phyloP scores from a whole-genome alignment of 371 early-diverging fungal species.

The Gilbertella persicaria region DNA sequence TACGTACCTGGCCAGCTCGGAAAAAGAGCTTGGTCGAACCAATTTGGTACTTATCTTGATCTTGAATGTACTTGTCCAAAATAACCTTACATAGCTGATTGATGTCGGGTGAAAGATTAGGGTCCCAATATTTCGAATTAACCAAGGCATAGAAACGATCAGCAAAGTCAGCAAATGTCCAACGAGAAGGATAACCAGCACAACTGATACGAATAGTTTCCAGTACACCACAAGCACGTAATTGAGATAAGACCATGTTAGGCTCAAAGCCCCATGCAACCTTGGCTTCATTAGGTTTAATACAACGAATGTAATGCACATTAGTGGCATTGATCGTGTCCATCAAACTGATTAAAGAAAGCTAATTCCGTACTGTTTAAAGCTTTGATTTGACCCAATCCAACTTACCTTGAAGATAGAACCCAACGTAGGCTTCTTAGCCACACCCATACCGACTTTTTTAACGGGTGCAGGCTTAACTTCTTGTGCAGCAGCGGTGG shows the following conservation, averaged over 20 bases:
- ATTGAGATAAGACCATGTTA: constrained; percentile 91
- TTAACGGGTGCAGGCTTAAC: constrained; percentile 30
- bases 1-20: constrained; percentile 84
- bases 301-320: constrained; percentile 97
- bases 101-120: constrained; percentile 50
- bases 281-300: constrained; percentile 96
- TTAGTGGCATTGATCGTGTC: constrained; percentile 91
- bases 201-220: constrained; percentile 99
- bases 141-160: constrained; percentile 87
- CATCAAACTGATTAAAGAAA: constrained; percentile 90
- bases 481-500: constrained; percentile 45
- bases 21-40: constrained; percentile 99
- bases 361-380: constrained; percentile 20
- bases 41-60: constrained; percentile 90
- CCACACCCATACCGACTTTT: constrained; percentile 48
- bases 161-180: constrained; percentile 92
- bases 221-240: constrained; percentile 99
- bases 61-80: constrained; percentile 69
- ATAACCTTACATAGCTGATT: constrained; percentile 64
- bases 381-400: background rate
- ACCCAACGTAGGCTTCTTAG: constrained; percentile 86
- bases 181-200: constrained; percentile 97
- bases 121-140: constrained; percentile 70
- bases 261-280: constrained; percentile 89
- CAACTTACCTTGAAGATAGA: constrained; percentile 70